Conservation (phyloP, 768 basidiomycete genomes). For the Mrakia gelida region DNA sequence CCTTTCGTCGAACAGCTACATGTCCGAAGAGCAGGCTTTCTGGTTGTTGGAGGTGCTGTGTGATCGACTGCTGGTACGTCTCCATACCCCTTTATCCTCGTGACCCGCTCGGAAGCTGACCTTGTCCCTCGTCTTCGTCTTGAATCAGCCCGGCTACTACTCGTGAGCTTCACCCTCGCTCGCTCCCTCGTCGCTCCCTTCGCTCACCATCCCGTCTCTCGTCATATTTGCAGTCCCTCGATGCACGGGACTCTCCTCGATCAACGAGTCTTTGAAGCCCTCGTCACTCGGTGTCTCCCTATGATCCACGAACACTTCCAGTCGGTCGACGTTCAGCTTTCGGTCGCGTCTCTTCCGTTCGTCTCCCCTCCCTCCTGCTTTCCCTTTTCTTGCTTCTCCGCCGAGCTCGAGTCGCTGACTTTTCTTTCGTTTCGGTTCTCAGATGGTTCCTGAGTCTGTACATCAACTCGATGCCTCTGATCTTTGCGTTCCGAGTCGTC, state of each 20-base stretch:
- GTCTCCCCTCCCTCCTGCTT: conserved; percentile 25
- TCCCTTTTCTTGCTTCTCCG: no score
- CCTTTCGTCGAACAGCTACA: conserved; percentile 59
- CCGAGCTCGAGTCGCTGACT: not conserved
- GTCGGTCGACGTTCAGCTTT: conserved; percentile 87
- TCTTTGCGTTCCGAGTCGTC: conserved; percentile 95
- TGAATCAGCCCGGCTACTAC: conserved; percentile 26
- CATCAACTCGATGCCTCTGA: conserved; percentile 75
- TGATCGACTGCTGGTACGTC: conserved; percentile 91
- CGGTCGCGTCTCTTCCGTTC: conserved; percentile 82
- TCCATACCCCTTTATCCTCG: conserved; percentile 52
- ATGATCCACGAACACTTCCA: conserved; percentile 92
- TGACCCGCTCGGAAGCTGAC: not conserved
- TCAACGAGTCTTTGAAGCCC: conserved; percentile 92
- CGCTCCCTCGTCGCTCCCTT: not conserved
- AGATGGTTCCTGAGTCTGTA: conserved; percentile 93
- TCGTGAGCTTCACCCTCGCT: conserved; percentile 1
- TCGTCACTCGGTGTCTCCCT: conserved; percentile 82
- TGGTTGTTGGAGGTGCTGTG: conserved; percentile 95
- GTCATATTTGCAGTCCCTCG: conserved; percentile 61
- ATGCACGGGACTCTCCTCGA: conserved; percentile 99
- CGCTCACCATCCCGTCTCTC: not conserved
- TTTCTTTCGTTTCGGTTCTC: not conserved
- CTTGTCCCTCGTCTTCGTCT: not conserved
- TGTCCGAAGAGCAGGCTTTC: conserved; percentile 92